Conservation (phyloP, 1,139 yeast species). For the Kurtzmaniella quercitrusa region DNA sequence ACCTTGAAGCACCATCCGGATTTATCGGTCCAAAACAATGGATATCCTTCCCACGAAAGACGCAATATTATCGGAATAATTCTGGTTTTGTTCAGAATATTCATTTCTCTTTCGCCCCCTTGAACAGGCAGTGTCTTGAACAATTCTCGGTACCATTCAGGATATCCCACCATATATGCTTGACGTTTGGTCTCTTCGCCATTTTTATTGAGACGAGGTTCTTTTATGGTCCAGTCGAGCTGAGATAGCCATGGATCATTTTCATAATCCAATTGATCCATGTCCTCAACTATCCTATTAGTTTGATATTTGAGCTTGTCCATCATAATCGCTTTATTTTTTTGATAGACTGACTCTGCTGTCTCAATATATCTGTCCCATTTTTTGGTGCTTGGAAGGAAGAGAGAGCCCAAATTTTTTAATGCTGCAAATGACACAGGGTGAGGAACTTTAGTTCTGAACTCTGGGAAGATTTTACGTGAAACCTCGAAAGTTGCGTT, state of each 20-base stretch:
- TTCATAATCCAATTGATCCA: slow-evolving; percentile 25
- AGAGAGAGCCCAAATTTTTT: slow-evolving; percentile 67
- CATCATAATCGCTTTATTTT: slow-evolving; percentile 55
- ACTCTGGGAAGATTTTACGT: slow-evolving; percentile 64
- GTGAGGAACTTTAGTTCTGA: slow-evolving; percentile 72
- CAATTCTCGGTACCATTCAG: slow-evolving; percentile 87
- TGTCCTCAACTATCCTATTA: slow-evolving; percentile 46
- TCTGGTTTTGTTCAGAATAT: slow-evolving; percentile 68
- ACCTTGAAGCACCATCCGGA: slow-evolving; percentile 90
- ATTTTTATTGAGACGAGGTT: slow-evolving; percentile 59
- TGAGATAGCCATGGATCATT: slow-evolving; percentile 88
- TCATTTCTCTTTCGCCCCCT: slow-evolving; percentile 34
- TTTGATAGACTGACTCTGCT: slow-evolving; percentile 66
- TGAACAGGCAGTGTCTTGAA: slow-evolving; percentile 37
- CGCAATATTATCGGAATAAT: slow-evolving; percentile 72
- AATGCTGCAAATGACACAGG: slow-evolving; percentile 94
- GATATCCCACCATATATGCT: slow-evolving; percentile 80
- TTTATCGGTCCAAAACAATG: slow-evolving; percentile 73
- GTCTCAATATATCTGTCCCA: slow-evolving; percentile 73
- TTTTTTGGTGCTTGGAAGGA: slow-evolving; percentile 69
- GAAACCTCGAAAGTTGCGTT: slow-evolving; percentile 69
- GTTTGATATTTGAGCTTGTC: slow-evolving; percentile 59
- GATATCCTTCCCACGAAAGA: slow-evolving; percentile 82
- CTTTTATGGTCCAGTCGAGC: slow-evolving; percentile 77
- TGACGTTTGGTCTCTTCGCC: slow-evolving; percentile 79